Percentiles rank a stretch among this genome's conserved stretches.
phyloP scores from a whole-genome alignment of 768 basidiomycete genomes.

The Auriscalpium orientale region DNA sequence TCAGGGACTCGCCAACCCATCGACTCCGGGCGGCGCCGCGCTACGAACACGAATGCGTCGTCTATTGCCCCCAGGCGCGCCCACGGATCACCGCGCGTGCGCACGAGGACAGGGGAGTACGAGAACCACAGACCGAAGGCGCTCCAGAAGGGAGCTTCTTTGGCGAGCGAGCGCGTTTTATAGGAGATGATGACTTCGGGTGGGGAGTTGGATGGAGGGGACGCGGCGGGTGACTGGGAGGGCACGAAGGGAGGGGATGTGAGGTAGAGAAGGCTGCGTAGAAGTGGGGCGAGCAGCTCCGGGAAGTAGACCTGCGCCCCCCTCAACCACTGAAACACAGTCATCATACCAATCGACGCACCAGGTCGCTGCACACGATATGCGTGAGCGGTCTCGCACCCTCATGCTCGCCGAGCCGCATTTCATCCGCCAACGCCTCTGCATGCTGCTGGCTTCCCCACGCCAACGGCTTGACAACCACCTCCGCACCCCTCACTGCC shows the following conservation, averaged over 20 bases:
- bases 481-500: neutral
- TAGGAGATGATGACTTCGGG: slow-evolving; percentile 60
- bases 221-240: neutral
- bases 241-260: slow-evolving; percentile 43
- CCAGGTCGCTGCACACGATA: slow-evolving; percentile 79
- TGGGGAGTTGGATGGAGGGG: slow-evolving; percentile 14
- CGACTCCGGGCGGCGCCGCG: slow-evolving; percentile 50
- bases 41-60: slow-evolving; percentile 53
- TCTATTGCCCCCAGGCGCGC: slow-evolving; percentile 14
- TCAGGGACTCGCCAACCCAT: slow-evolving; percentile 45
- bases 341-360: slow-evolving; percentile 30
- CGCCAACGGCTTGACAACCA: slow-evolving; percentile 50
- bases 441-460: slow-evolving; percentile 60
- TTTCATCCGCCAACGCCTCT: slow-evolving; percentile 30
- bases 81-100: slow-evolving; percentile 15
- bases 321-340: neutral
- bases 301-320: slow-evolving; percentile 73
- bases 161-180: slow-evolving; percentile 63
- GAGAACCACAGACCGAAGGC: slow-evolving; percentile 76
- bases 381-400: slow-evolving; percentile 38
- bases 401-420: slow-evolving; percentile 15
- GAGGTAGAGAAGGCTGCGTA: slow-evolving; percentile 67
- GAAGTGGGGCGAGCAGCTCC: slow-evolving; percentile 66
- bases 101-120: slow-evolving; percentile 46
- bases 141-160: slow-evolving; percentile 72